Percentiles rank a stretch among this genome's conserved stretches.
These are phyloP conservation scores for Neohortaea acidophila DNA, from an alignment of 495 filamentous ascomycete genomes.

Conservation along the genomic window DNA sequence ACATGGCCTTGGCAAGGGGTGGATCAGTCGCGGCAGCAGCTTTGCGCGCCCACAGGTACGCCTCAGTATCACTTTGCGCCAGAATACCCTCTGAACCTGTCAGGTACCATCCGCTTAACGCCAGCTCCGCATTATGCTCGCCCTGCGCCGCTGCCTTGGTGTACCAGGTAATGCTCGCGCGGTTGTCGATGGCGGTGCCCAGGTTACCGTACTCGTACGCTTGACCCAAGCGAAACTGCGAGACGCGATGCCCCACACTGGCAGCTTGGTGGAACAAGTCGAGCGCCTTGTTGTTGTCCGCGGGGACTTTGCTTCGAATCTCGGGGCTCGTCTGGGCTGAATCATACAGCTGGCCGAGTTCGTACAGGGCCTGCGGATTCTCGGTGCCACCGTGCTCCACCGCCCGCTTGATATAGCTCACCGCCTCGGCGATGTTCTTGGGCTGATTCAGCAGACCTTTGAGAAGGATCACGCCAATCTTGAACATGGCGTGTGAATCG, in stretches of 20 bases:
- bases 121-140: constrained; percentile 86
- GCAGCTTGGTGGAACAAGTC: constrained; percentile 77
- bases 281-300: constrained; percentile 64
- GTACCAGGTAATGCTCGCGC: constrained; percentile 82
- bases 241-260: constrained; percentile 84
- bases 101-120: constrained; percentile 89
- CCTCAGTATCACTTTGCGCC: constrained; percentile 85
- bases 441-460: constrained; percentile 88
- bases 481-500: constrained; percentile 91
- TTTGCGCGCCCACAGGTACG: constrained; percentile 92
- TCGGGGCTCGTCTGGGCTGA: constrained; percentile 36
- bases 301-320: constrained; percentile 39
- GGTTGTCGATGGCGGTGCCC: constrained; percentile 65
- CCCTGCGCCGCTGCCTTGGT: constrained; percentile 80
- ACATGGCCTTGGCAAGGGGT: constrained; percentile 72
- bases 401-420: constrained; percentile 83
- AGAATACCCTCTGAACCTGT: constrained; percentile 80
- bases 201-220: constrained; percentile 82
- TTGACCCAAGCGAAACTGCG: constrained; percentile 75
- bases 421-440: constrained; percentile 67
- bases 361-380: constrained; percentile 91
- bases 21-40: constrained; percentile 64
- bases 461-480: constrained; percentile 87
- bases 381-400: constrained; percentile 75
- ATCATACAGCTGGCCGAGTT: constrained; percentile 77